Evolutionary conservation across 1,139 yeast species (phyloP), one percentile per base, ranked within the genome.

Genomic region (Kluyveromyces marxianus): DNA sequence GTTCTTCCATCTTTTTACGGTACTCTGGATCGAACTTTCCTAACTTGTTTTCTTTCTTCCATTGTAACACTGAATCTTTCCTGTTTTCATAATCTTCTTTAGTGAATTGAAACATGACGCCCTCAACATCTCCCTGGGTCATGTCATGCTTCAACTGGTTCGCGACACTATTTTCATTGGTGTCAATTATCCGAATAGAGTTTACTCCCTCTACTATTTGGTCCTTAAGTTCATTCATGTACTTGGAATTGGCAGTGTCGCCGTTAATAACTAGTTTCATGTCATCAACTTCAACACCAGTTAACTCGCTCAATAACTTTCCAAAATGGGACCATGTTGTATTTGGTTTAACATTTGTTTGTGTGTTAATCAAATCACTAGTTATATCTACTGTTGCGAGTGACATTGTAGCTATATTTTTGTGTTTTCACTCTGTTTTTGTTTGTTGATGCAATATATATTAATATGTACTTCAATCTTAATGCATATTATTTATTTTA

Each of bases 21-120:
- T 61, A 76, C 7, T 66, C 63, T 0, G 90, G 86, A 53, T 83
- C 77, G 59, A 83, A 89, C 44, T 92, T 69, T 0, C 96, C 96
- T 27, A 87, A 66, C 48, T 76, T 66, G 52, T 84, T 74, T 37
- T 72, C 67, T 49, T 74, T 72, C 64, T 89, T 89, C 95, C 96
- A 90, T 44, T 73, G 74, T 49, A 83, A 72, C 3, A 87, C 95
- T 0, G 92, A 73, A 47, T 82, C 78, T 3, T 65, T 48, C 46
- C 84, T 69, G 45, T 70, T 69, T 36, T 75, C 81, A 62, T 90
- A 90, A 39, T 81, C 88, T 44, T 75, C 81, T 42, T 82, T 87
- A 3, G 81, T 68, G 62, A 87, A 68, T 52, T 76, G 70, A 60
- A 74, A 87, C 44, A 66, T 75, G 1, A 60, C 64, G 3, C 64